A percentile compares a stretch with the other conserved stretches of the same genome.
Evolutionary conservation across 345 rosid species (phyloP).

Genomic region (Mallotus nudiflorus): DNA sequence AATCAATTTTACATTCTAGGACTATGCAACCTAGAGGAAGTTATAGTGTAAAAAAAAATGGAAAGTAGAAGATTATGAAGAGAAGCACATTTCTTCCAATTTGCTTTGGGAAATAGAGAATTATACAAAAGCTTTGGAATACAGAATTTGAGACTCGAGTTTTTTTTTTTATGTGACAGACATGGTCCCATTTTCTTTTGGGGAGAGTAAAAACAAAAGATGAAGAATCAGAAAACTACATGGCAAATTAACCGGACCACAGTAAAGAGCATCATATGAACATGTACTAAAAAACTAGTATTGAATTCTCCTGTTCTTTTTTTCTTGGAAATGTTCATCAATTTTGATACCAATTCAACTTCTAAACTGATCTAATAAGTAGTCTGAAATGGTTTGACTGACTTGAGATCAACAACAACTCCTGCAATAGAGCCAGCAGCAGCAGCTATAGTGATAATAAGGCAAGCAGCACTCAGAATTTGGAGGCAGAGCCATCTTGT

Average conservation of each 20-base stretch:
- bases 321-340: constrained; percentile 11
- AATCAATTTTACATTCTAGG: too few species aligned
- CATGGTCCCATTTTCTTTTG: neutral
- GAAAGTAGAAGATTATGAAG: neutral
- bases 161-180: neutral
- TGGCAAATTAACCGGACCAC: neutral
- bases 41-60: too few species aligned
- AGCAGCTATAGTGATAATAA: constrained; percentile 64
- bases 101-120: constrained; percentile 11
- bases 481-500: constrained; percentile 73
- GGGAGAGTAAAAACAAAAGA: neutral
- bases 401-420: constrained; percentile 52
- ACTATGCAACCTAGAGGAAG: too few species aligned
- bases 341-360: neutral
- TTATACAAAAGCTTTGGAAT: neutral
- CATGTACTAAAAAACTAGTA: constrained; percentile 5
- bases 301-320: neutral
- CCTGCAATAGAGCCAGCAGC: constrained; percentile 84
- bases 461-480: constrained; percentile 66
- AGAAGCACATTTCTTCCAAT: constrained; percentile 3
- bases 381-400: constrained; percentile 63
- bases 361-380: constrained; percentile 28
- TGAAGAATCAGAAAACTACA: neutral
- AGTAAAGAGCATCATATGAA: neutral
- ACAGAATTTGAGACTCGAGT: neutral